Percentiles rank a stretch among this genome's conserved stretches.
These are phyloP conservation scores for Myrica gale DNA, from an alignment of 306 rosid genomes.

Conservation along the genomic window DNA sequence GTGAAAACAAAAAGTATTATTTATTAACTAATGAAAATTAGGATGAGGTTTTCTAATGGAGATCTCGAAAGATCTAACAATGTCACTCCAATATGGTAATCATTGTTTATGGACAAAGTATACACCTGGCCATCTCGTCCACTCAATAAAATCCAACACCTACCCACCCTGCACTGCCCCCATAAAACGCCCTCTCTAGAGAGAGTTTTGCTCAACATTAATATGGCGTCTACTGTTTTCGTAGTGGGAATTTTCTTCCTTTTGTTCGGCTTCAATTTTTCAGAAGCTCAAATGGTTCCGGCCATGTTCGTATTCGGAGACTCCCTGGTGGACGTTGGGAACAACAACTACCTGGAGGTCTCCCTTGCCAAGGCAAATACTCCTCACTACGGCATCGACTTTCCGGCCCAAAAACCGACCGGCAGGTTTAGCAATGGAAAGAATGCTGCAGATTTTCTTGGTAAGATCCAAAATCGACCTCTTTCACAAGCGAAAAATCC, in stretches of 20 bases:
- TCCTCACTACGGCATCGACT: constrained; percentile 9
- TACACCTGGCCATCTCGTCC: too few species aligned
- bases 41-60: too few species aligned
- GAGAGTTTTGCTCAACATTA: neutral
- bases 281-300: constrained; percentile 48
- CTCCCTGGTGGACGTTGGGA: constrained; percentile 75
- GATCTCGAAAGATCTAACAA: too few species aligned
- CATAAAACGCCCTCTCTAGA: too few species aligned
- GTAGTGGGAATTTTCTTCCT: constrained; percentile 4
- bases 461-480: neutral
- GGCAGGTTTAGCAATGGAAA: constrained; percentile 3
- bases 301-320: constrained; percentile 78
- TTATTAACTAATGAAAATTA: too few species aligned
- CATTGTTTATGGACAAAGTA: too few species aligned
- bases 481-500: neutral
- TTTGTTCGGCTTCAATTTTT: constrained; percentile 15
- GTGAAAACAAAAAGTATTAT: too few species aligned
- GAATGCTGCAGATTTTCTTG: constrained; percentile 11
- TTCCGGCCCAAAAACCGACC: neutral
- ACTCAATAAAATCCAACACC: too few species aligned
- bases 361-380: constrained; percentile 31
- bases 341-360: constrained; percentile 57
- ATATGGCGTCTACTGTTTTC: neutral
- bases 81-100: too few species aligned
- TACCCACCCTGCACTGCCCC: too few species aligned